Percentiles rank a stretch among this genome's conserved stretches.
These are phyloP conservation scores for Schizonepeta tenuifolia DNA, from an alignment of 257 asterid species.

Conservation along the genomic window DNA sequence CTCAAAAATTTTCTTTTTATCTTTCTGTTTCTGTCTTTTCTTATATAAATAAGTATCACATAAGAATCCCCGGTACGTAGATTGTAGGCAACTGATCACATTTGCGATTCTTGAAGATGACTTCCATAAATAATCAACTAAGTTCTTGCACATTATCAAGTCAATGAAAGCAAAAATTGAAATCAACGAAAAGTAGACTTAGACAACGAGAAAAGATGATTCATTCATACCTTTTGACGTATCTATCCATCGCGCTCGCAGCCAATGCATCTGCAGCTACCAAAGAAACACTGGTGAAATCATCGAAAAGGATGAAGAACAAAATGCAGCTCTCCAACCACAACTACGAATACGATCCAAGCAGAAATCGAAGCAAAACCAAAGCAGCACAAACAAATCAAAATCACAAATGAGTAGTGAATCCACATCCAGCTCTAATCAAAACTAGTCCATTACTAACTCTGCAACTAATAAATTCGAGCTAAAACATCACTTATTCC, in stretches of 20 bases:
- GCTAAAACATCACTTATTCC: not conserved
- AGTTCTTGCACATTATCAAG: not conserved
- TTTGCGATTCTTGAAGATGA: not conserved
- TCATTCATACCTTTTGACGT: conserved; percentile 69
- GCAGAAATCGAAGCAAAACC: conserved; percentile 12
- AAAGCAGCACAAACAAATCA: not conserved
- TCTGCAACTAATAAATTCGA: conserved; percentile 18
- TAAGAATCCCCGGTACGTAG: not conserved
- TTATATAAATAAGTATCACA: not conserved
- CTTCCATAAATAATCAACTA: not conserved
- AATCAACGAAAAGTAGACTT: not conserved
- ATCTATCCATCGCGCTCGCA: conserved; percentile 68
- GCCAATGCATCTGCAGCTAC: conserved; percentile 68
- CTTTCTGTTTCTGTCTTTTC: not conserved
- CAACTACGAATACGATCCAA: not conserved
- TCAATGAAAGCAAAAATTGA: not conserved
- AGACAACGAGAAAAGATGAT: not conserved
- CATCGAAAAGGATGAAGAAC: conserved; percentile 4
- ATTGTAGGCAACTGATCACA: not conserved
- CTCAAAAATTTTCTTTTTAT: not conserved
- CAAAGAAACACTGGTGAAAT: conserved; percentile 28
- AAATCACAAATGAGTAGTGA: conserved; percentile 8
- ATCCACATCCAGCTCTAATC: conserved; percentile 19
- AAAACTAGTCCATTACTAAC: conserved; percentile 10
- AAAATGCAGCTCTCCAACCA: conserved; percentile 10